Evolutionary conservation across 257 asterid genomes (phyloP), one percentile per base, ranked within the genome.

Genomic region (Pogostemon cablin): DNA sequence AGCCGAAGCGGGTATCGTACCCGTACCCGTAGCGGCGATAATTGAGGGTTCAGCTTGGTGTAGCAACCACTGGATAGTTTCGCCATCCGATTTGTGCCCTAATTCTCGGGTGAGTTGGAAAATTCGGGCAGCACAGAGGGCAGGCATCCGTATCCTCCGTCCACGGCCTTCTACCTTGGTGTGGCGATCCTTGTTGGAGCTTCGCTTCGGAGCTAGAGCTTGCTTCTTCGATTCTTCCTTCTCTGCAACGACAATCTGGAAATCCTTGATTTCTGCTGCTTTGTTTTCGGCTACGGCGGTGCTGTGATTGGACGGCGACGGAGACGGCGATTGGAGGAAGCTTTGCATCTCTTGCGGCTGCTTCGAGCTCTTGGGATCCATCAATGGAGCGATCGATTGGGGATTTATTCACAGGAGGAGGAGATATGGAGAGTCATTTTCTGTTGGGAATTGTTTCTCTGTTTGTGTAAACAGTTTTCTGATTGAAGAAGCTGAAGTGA

Each of bases 71-170:
- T 89, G 96, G 50, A 88, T 85, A 5, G 96, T 88, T 65, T 87
- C 95, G 0, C 95, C 95, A 48, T 87, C 96, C 25, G 93, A 88
- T 75, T 88, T 88, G 77, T 88, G 96, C 52, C 96, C 96, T 80
- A 86, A 81, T 80, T 88, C 96, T 65, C 93, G 49, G 15, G 96
- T 88, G 8, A 89, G 81, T 71, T 86, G 96, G 37, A 89, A 89
- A 46, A 89, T 89, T 55, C 96, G 81, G 7, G 96, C 93, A 5
- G 96, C 96, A 62, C 90, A 87, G 0, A 89, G 83, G 8, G 93
- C 93, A 3, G 96, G 96, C 96, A 89, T 89, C 81, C 96, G 78
- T 8, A 89, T 89, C 62, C 96, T 77, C 62, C 96, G 74, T 15
- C 96, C 96, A 32, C 96, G 77, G 49, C 96, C 96, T 66, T 89